phyloP scores from a whole-genome alignment of 768 basidiomycete species.

The Collybia sp. region DNA sequence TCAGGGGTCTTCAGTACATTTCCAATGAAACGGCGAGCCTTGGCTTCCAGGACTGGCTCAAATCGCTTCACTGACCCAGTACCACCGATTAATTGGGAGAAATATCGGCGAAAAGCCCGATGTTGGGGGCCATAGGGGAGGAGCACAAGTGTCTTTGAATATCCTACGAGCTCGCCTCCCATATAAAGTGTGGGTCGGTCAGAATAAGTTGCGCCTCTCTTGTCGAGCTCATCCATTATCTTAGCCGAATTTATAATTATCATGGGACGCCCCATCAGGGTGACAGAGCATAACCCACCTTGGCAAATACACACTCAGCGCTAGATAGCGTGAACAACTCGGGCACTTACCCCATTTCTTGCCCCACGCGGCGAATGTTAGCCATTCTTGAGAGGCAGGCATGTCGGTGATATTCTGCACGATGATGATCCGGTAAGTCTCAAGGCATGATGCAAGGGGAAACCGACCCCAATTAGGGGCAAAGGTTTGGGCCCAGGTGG shows the following conservation, averaged over 20 bases:
- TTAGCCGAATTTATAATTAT: conserved; percentile 43
- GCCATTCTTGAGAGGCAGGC: conserved; percentile 39
- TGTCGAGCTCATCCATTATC: conserved; percentile 43
- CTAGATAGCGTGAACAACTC: neutral
- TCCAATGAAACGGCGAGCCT: conserved; percentile 31
- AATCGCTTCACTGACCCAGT: conserved; percentile 21
- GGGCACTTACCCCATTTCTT: conserved; percentile 40
- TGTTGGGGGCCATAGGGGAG: conserved; percentile 37
- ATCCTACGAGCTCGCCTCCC: conserved; percentile 47
- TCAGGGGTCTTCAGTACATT: conserved; percentile 25
- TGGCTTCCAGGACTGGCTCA: conserved; percentile 25
- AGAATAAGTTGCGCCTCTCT: conserved; percentile 41
- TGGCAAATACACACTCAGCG: neutral
- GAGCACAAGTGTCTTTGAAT: conserved; percentile 41
- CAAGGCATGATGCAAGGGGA: neutral
- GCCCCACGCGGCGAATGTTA: conserved; percentile 46
- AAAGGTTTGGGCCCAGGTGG: conserved; percentile 38
- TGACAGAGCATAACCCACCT: conserved; percentile 36
- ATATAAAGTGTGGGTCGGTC: conserved; percentile 43
- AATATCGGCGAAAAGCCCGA: conserved; percentile 38
- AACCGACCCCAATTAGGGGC: conserved; percentile 35
- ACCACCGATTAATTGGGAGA: conserved; percentile 37
- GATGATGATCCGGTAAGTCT: neutral
- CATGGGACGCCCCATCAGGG: conserved; percentile 38
- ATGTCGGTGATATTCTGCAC: conserved; percentile 42